These are phyloP conservation scores for Alliaria petiolata DNA, from an alignment of 345 rosid species.

Conservation along the genomic window DNA sequence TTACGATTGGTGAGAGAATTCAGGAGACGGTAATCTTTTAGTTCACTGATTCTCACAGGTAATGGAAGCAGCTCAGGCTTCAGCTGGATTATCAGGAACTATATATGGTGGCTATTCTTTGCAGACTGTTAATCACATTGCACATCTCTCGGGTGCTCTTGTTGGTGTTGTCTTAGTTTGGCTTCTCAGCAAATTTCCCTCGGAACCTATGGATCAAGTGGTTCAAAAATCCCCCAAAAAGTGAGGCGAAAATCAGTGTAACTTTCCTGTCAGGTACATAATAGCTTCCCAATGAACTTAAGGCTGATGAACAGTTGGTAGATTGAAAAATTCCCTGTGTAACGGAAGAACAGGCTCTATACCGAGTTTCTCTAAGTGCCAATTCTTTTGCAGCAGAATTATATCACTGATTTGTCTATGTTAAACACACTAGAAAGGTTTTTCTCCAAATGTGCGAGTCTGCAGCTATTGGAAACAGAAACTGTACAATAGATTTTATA, in stretches of 20 bases:
- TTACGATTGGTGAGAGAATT: neutral
- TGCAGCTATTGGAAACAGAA: neutral
- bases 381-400: neutral
- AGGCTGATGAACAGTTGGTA: no score
- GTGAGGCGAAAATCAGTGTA: slow-evolving; percentile 3
- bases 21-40: neutral
- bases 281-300: no score
- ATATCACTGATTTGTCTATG: neutral
- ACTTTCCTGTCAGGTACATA: slow-evolving; percentile 1
- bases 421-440: neutral
- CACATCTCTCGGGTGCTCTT: slow-evolving; percentile 92
- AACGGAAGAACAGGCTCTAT: neutral
- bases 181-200: slow-evolving; percentile 75
- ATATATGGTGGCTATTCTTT: slow-evolving; percentile 49
- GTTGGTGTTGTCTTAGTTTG: slow-evolving; percentile 78
- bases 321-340: no score
- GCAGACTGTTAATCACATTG: slow-evolving; percentile 85
- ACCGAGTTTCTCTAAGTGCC: neutral
- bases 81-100: slow-evolving; percentile 61
- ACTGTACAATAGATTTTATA: slow-evolving; percentile 6
- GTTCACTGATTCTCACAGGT: slow-evolving; percentile 41
- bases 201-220: slow-evolving; percentile 38
- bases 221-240: slow-evolving; percentile 27
- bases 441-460: neutral
- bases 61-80: slow-evolving; percentile 95